A percentile compares a stretch with the other conserved stretches of the same genome.
Conservation (phyloP, 2,329 filamentous ascomycete species). For the Raffaelea arxii region DNA sequence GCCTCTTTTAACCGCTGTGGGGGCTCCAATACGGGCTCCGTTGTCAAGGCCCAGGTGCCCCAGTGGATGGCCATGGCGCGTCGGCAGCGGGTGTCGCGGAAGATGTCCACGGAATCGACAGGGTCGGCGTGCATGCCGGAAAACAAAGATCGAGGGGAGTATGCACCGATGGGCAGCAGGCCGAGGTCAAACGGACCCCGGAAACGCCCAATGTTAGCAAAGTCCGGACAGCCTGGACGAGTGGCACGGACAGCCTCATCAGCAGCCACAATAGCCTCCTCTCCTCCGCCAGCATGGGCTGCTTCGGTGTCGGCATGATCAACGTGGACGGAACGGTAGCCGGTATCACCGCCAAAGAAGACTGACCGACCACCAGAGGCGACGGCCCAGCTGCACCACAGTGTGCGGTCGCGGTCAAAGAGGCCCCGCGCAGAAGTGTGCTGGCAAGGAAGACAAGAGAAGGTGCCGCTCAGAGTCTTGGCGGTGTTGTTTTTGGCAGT, state of each 20-base stretch:
- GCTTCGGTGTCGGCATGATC: constrained; percentile 19
- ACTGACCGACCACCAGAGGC: constrained; percentile 65
- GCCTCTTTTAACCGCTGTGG: constrained; percentile 64
- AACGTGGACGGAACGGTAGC: constrained; percentile 61
- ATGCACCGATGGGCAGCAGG: constrained; percentile 87
- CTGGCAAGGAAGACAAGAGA: constrained; percentile 77
- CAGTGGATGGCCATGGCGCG: constrained; percentile 82
- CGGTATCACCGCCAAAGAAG: constrained; percentile 85
- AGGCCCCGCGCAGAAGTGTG: constrained; percentile 62
- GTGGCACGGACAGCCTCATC: constrained; percentile 59
- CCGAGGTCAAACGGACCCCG: constrained; percentile 85
- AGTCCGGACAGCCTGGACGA: constrained; percentile 70
- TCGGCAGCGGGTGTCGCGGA: constrained; percentile 69
- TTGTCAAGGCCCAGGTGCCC: constrained; percentile 81
- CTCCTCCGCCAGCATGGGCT: constrained; percentile 31
- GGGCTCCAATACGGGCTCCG: constrained; percentile 78
- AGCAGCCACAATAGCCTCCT: constrained; percentile 46
- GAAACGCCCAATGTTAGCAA: constrained; percentile 69
- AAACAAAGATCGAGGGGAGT: constrained; percentile 63
- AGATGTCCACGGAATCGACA: constrained; percentile 81
- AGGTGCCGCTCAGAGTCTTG: constrained; percentile 35
- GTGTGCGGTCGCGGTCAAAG: constrained; percentile 63
- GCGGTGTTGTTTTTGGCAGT: background rate
- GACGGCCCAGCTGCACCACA: constrained; percentile 86
- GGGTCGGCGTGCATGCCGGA: constrained; percentile 80